phyloP scores from a whole-genome alignment of 768 basidiomycete genomes.

The Mycena indigotica region DNA sequence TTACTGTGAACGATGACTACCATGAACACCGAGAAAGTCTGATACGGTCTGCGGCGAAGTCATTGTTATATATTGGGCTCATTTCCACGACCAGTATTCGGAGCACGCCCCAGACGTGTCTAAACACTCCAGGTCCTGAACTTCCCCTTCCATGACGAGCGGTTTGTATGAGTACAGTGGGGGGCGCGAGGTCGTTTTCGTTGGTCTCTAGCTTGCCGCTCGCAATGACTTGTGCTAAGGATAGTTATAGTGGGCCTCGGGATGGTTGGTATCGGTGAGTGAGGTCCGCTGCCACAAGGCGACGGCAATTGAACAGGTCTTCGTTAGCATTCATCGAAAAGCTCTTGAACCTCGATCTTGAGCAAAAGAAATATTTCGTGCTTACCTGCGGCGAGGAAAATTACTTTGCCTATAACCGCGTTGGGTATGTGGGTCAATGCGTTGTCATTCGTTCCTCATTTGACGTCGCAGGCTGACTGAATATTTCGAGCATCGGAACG shows the following conservation, averaged over 20 bases:
- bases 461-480: conserved; percentile 44
- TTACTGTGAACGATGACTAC: too few relatives aligned
- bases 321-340: conserved; percentile 67
- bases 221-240: background rate
- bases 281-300: background rate
- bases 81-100: too few relatives aligned
- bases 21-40: too few relatives aligned
- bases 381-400: conserved; percentile 63
- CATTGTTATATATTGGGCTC: too few relatives aligned
- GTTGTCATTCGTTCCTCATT: background rate
- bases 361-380: conserved; percentile 46
- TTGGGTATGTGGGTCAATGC: conserved; percentile 32
- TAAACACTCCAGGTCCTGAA: too few relatives aligned
- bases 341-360: conserved; percentile 56
- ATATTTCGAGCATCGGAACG: conserved; percentile 61
- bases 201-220: conserved; percentile 22
- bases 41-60: too few relatives aligned
- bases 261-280: conserved; percentile 61
- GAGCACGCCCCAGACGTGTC: too few relatives aligned
- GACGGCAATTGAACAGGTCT: background rate
- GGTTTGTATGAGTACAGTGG: background rate
- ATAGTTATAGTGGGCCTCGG: conserved; percentile 54
- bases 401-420: conserved; percentile 59
- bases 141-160: too few relatives aligned
- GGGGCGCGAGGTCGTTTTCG: conserved; percentile 29